Evolutionary conservation across 352 stramenopile species (phyloP).

Genomic region (Phytophthora fragariae): DNA sequence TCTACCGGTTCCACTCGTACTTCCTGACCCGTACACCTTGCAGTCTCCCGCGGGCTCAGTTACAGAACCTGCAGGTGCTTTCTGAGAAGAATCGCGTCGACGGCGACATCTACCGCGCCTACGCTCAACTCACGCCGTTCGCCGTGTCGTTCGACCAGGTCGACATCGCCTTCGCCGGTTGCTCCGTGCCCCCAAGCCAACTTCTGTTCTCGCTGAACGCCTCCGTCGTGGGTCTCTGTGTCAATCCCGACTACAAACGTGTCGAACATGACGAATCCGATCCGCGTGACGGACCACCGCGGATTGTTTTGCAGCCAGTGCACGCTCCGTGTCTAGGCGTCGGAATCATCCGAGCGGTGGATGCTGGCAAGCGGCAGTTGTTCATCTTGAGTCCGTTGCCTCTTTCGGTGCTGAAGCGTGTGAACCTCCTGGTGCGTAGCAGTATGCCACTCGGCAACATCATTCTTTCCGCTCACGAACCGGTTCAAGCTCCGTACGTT

Average conservation of each 20-base stretch:
- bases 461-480: conserved; percentile 54
- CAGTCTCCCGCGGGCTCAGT: conserved; percentile 41
- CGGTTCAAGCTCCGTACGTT: conserved; percentile 62
- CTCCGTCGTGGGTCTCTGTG: conserved; percentile 77
- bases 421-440: conserved; percentile 81
- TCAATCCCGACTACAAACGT: conserved; percentile 56
- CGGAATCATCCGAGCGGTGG: conserved; percentile 71
- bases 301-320: conserved; percentile 60
- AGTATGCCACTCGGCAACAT: conserved; percentile 69
- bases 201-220: conserved; percentile 78
- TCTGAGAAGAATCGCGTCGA: conserved; percentile 75
- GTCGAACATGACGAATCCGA: conserved; percentile 21
- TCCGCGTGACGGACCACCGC: conserved; percentile 40
- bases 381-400: conserved; percentile 78
- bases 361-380: conserved; percentile 58
- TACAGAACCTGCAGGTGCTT: conserved; percentile 78
- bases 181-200: conserved; percentile 75
- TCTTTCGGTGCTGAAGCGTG: conserved; percentile 53
- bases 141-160: conserved; percentile 66
- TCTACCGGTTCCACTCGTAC: conserved; percentile 85
- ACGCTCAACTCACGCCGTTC: conserved; percentile 54
- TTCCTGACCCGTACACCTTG: conserved; percentile 60
- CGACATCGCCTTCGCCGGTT: conserved; percentile 65
- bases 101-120: conserved; percentile 60
- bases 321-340: conserved; percentile 75